Conservation (phyloP, 129 eudicot genomes). For the Escallonia rubra region DNA sequence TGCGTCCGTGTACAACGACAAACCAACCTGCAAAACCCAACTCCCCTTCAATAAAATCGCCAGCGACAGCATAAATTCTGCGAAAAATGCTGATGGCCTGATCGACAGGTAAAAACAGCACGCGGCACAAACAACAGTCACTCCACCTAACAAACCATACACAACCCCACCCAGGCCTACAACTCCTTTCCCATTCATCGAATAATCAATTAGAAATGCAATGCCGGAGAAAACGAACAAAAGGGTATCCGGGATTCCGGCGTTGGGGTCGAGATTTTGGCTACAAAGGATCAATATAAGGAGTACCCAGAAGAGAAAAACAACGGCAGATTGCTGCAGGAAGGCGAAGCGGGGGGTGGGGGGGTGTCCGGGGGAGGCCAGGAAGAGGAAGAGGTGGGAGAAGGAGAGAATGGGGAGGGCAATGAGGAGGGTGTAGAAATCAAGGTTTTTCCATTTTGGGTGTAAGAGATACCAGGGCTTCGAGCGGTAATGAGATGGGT, state of each 20-base stretch:
- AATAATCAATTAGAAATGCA: slow-evolving; percentile 47
- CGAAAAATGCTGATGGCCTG: slow-evolving; percentile 50
- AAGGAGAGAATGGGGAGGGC: slow-evolving; percentile 65
- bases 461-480: slow-evolving; percentile 60
- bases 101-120: slow-evolving; percentile 61
- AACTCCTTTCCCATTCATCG: slow-evolving; percentile 50
- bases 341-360: slow-evolving; percentile 54
- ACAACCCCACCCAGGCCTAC: slow-evolving; percentile 46
- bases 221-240: slow-evolving; percentile 49
- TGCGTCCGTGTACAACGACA: slow-evolving; percentile 52
- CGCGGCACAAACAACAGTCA: slow-evolving; percentile 55
- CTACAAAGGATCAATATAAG: slow-evolving; percentile 36
- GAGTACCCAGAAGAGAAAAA: slow-evolving; percentile 72
- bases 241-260: slow-evolving; percentile 39
- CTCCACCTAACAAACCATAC: slow-evolving; percentile 48
- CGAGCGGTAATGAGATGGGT: slow-evolving; percentile 62
- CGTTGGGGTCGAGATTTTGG: slow-evolving; percentile 35
- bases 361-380: slow-evolving; percentile 61
- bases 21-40: slow-evolving; percentile 78
- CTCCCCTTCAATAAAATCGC: slow-evolving; percentile 76
- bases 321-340: slow-evolving; percentile 56
- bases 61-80: slow-evolving; percentile 49
- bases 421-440: slow-evolving; percentile 47
- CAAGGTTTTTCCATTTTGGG: slow-evolving; percentile 62
- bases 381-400: slow-evolving; percentile 40